Evolutionary conservation across 129 eudicot genomes (phyloP).

Genomic region (Apium graveolens): DNA sequence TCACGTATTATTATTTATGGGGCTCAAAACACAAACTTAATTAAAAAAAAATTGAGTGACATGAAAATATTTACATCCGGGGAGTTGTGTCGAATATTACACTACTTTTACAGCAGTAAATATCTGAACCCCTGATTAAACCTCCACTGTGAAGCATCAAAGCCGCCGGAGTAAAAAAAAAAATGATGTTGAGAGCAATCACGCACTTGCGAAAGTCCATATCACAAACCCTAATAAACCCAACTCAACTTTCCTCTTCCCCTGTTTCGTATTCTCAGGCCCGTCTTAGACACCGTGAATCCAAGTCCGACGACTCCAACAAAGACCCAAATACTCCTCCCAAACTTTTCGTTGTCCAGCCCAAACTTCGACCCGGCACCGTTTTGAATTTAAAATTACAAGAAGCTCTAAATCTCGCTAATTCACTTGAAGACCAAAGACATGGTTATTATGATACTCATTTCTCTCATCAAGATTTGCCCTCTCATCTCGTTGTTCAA

Average conservation of each 20-base stretch:
- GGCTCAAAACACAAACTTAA: too few relatives aligned
- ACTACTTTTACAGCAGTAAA: too few relatives aligned
- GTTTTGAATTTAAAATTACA: conserved; percentile 48
- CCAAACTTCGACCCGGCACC: conserved; percentile 57
- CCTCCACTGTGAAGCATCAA: neutral
- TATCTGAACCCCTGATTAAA: too few relatives aligned
- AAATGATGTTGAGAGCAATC: conserved; percentile 27
- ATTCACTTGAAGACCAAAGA: conserved; percentile 80
- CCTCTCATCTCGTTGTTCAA: conserved; percentile 80
- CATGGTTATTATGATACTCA: conserved; percentile 44
- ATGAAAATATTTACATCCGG: too few relatives aligned
- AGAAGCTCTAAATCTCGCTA: conserved; percentile 93
- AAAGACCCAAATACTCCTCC: conserved; percentile 47
- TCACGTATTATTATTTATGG: too few relatives aligned
- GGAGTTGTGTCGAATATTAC: too few relatives aligned
- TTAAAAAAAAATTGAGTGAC: too few relatives aligned
- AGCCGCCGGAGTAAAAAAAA: neutral
- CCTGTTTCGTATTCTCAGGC: conserved; percentile 7
- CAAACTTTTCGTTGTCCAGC: conserved; percentile 74
- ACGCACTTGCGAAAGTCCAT: conserved; percentile 23
- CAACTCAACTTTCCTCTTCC: neutral
- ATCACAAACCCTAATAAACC: conserved; percentile 26
- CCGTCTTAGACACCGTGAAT: conserved; percentile 26
- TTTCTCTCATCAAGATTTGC: conserved; percentile 37
- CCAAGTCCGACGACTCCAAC: conserved; percentile 28